Evolutionary conservation across 2,329 filamentous ascomycete genomes (phyloP).

Genomic region (Colletotrichum sp.): DNA sequence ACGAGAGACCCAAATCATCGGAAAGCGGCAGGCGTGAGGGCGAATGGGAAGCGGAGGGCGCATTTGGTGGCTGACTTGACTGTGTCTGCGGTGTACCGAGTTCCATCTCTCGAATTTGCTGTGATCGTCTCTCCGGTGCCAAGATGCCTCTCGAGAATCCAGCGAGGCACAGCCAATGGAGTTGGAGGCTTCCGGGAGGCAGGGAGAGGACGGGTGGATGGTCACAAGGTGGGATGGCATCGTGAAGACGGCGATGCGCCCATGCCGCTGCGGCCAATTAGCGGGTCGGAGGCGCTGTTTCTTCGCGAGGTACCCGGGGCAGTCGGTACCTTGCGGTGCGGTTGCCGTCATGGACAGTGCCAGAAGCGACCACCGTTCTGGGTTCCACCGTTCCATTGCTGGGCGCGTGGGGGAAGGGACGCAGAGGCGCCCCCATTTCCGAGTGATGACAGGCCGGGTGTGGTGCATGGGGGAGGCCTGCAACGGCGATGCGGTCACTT

Average conservation of each 20-base stretch:
- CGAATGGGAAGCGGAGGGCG: neutral
- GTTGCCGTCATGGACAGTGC: neutral
- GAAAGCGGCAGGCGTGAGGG: neutral
- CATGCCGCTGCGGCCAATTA: slow-evolving; percentile 16
- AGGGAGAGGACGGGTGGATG: neutral
- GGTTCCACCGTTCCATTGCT: neutral
- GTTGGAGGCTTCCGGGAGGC: neutral
- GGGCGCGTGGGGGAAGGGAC: neutral
- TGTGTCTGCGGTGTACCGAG: neutral
- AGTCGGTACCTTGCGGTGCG: neutral
- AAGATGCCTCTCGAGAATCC: neutral
- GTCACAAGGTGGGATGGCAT: neutral
- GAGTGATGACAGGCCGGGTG: neutral
- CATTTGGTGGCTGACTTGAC: neutral
- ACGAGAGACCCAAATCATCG: neutral
- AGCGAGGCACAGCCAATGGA: neutral
- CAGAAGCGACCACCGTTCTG: neutral
- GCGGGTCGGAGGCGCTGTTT: slow-evolving; percentile 20
- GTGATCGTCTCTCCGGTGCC: neutral
- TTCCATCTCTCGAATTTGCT: neutral
- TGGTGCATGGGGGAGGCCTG: neutral
- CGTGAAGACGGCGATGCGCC: slow-evolving; percentile 2
- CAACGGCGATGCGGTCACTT: neutral
- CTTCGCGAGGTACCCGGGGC: neutral
- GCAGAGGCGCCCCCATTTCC: neutral